phyloP scores from a whole-genome alignment of 306 rosid genomes.

The Carpinus viminea region DNA sequence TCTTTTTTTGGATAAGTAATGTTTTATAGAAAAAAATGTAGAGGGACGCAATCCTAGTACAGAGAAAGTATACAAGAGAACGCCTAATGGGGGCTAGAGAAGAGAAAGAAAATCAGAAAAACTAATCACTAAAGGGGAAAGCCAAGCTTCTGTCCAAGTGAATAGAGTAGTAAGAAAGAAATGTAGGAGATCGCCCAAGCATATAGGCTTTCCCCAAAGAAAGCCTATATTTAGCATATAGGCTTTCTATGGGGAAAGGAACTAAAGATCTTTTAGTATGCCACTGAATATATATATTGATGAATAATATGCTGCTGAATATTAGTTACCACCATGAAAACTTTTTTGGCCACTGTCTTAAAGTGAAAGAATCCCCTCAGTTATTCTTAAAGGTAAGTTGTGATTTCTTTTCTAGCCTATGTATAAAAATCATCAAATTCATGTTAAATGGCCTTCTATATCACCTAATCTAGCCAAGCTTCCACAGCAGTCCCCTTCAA shows the following conservation, averaged over 20 bases:
- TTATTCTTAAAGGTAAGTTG: neutral
- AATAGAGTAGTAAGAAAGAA: too few species aligned
- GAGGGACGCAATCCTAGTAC: too few species aligned
- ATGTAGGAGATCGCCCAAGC: too few species aligned
- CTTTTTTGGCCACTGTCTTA: neutral
- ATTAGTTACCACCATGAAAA: neutral
- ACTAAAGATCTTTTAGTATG: neutral
- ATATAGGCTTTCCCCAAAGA: neutral
- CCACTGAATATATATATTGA: neutral
- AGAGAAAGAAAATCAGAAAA: too few species aligned
- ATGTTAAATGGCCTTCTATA: neutral
- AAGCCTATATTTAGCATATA: neutral
- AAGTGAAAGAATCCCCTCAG: neutral
- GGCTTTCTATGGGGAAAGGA: neutral
- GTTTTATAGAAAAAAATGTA: too few species aligned
- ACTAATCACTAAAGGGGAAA: too few species aligned
- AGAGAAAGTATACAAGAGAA: too few species aligned
- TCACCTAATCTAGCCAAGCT: neutral
- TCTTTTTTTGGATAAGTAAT: too few species aligned
- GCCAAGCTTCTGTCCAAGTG: too few species aligned
- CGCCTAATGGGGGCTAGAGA: too few species aligned
- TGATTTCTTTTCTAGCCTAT: slow-evolving; percentile 1
- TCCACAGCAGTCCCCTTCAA: neutral
- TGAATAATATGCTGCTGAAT: neutral
- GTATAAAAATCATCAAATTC: neutral